Percentiles rank a stretch among this genome's conserved stretches.
Evolutionary conservation across 2,329 filamentous ascomycete species (phyloP).

Genomic region (Blumeria graminis): DNA sequence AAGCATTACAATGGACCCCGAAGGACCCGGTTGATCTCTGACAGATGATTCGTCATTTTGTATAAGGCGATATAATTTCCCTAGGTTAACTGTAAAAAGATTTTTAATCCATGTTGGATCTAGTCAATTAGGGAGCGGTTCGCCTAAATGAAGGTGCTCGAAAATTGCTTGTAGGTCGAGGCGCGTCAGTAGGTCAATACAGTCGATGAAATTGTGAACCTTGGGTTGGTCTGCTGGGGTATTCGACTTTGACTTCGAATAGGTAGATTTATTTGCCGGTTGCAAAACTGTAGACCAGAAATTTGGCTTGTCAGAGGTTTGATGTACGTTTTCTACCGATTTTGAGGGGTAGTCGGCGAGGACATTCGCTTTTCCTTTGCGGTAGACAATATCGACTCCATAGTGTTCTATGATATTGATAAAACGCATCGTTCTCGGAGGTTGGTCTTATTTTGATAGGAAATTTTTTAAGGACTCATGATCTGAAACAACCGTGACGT

Average conservation of each 20-base stretch:
- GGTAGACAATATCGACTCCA: neutral
- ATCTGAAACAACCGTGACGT: neutral
- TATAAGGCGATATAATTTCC: neutral
- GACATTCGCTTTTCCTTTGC: constrained; percentile 1
- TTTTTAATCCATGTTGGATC: neutral
- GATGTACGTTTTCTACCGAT: neutral
- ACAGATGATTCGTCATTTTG: neutral
- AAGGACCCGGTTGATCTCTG: neutral
- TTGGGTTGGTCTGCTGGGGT: neutral
- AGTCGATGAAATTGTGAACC: neutral
- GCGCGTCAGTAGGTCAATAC: neutral
- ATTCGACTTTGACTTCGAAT: neutral
- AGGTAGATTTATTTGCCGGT: neutral
- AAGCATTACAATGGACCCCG: neutral
- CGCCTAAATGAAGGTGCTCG: neutral
- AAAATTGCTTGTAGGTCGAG: neutral
- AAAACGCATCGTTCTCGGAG: neutral
- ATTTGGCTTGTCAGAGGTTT: neutral
- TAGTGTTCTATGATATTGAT: neutral
- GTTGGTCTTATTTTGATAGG: neutral
- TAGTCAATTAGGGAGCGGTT: neutral
- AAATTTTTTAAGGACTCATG: neutral
- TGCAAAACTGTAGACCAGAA: neutral
- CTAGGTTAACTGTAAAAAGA: neutral
- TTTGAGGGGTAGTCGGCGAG: neutral